phyloP scores from a whole-genome alignment of 169 alveolate species.

The Plasmodium cynomolgi region DNA sequence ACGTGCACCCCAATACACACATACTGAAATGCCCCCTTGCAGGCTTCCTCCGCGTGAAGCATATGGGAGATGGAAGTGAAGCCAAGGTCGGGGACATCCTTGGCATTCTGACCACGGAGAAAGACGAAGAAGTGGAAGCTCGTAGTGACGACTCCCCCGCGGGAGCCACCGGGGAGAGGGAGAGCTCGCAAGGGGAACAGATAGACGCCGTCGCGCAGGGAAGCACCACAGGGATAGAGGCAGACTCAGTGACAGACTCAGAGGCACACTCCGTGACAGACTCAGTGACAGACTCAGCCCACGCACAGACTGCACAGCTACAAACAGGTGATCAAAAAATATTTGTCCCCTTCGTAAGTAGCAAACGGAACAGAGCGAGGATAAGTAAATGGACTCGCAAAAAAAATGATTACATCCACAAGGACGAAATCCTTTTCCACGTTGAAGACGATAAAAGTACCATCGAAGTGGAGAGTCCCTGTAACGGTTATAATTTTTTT shows the following conservation, averaged over 20 bases:
- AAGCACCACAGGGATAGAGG: neutral
- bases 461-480: conserved; percentile 64
- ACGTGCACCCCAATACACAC: conserved; percentile 2
- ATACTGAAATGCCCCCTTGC: neutral
- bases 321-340: conserved; percentile 7
- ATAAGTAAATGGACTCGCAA: conserved; percentile 51
- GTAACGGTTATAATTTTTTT: conserved; percentile 29
- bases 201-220: neutral
- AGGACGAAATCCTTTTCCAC: conserved; percentile 24
- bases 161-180: neutral
- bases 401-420: conserved; percentile 48
- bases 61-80: conserved; percentile 63
- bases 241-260: neutral
- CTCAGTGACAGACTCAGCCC: neutral
- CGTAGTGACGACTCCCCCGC: neutral
- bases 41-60: conserved; percentile 57
- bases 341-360: conserved; percentile 23
- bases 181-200: neutral
- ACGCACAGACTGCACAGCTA: neutral
- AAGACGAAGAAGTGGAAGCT: conserved; percentile 10
- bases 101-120: conserved; percentile 73
- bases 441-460: conserved; percentile 74
- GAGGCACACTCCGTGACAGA: no score
- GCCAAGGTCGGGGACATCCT: conserved; percentile 74
- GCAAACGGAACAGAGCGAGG: conserved; percentile 31